Percentiles rank a stretch among this genome's conserved stretches.
These are phyloP conservation scores for Cyberlindnera nakhonratchasimensis DNA, from an alignment of 805 yeast genomes.

Conservation along the genomic window DNA sequence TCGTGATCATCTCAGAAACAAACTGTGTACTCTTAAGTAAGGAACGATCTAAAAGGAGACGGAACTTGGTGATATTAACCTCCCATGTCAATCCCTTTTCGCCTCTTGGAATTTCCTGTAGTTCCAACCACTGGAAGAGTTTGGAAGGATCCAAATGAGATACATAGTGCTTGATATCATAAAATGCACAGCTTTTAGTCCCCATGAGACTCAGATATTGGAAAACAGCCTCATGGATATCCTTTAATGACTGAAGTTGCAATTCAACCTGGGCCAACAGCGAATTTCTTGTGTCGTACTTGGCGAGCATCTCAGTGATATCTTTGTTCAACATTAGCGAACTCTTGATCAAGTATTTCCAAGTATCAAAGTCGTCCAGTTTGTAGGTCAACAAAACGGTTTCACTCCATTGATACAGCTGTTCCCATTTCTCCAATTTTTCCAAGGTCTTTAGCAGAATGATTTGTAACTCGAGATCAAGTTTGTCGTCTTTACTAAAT, in stretches of 20 bases:
- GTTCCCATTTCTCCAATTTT: conserved; percentile 39
- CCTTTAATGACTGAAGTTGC: conserved; percentile 24
- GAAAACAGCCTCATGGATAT: conserved; percentile 31
- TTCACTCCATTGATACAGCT: conserved; percentile 39
- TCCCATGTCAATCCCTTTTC: conserved; percentile 27
- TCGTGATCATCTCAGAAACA: conserved; percentile 32
- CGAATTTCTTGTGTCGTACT: conserved; percentile 50
- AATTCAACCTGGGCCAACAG: conserved; percentile 50
- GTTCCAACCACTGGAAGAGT: conserved; percentile 25
- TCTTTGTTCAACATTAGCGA: conserved; percentile 34
- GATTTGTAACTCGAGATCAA: conserved; percentile 63
- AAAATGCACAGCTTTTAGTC: conserved; percentile 60
- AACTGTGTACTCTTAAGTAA: conserved; percentile 24
- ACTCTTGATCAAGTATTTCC: conserved; percentile 55
- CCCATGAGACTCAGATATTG: conserved; percentile 41
- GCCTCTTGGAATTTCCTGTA: conserved; percentile 21
- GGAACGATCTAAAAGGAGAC: conserved; percentile 30
- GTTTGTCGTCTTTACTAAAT: conserved; percentile 31
- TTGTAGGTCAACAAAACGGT: conserved; percentile 42
- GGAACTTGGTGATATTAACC: conserved; percentile 49
- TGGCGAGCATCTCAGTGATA: conserved; percentile 33
- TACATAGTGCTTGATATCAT: conserved; percentile 47
- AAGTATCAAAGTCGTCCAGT: conserved; percentile 75
- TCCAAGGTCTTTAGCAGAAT: conserved; percentile 48
- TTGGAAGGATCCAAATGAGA: conserved; percentile 9